Conservation (phyloP, 768 basidiomycete species). For the Boletus rubroflammeus region DNA sequence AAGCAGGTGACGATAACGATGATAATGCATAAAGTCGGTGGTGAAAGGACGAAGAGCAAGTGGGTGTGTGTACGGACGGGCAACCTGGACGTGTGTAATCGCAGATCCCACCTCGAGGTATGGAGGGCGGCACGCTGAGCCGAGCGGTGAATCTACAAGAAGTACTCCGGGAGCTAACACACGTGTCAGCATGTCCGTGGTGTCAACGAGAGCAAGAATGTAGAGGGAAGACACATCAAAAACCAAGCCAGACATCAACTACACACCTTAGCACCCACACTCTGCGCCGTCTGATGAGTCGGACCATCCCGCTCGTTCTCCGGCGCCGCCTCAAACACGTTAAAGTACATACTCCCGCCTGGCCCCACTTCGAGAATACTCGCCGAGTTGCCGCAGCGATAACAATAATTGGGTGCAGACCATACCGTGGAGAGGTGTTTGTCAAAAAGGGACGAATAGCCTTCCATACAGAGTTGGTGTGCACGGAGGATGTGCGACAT, state of each 20-base stretch:
- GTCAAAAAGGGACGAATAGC: slow-evolving; percentile 95
- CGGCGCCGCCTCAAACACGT: slow-evolving; percentile 97
- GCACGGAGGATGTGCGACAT: slow-evolving; percentile 98
- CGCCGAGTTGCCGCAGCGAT: slow-evolving; percentile 96
- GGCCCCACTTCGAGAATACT: slow-evolving; percentile 95
- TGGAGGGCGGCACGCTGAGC: not conserved
- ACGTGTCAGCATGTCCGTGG: not conserved
- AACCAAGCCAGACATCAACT: not conserved
- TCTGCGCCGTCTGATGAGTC: slow-evolving; percentile 70
- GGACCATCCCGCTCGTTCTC: slow-evolving; percentile 96
- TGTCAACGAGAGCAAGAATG: not conserved
- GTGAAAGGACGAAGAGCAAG: slow-evolving; percentile 2
- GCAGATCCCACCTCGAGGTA: slow-evolving; percentile 6
- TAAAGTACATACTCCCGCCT: slow-evolving; percentile 84
- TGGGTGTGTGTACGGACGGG: not conserved
- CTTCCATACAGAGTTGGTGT: slow-evolving; percentile 99
- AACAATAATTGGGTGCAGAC: slow-evolving; percentile 99
- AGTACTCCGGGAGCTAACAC: slow-evolving; percentile 77
- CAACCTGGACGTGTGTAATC: not conserved
- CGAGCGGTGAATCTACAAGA: slow-evolving; percentile 39
- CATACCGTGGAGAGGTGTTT: slow-evolving; percentile 95
- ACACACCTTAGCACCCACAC: slow-evolving; percentile 65
- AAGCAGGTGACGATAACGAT: slow-evolving; percentile 1
- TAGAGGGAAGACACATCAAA: not conserved
- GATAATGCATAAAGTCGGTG: not conserved